These are phyloP conservation scores for Xerocomus cyaneibrunnescens DNA, from an alignment of 1,284 basidiomycete genomes.

Conservation along the genomic window DNA sequence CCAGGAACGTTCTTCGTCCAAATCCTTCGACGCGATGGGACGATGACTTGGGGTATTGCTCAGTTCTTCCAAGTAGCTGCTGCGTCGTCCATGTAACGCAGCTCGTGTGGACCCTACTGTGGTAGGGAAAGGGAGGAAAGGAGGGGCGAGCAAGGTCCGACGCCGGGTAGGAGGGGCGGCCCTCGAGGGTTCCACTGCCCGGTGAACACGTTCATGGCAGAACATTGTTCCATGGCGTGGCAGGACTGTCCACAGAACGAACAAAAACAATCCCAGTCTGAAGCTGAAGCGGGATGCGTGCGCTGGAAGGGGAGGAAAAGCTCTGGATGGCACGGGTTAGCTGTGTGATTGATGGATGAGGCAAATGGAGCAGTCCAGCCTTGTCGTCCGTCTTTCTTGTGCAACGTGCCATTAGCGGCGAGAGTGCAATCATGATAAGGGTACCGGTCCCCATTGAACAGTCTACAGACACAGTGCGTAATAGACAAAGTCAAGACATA, in stretches of 20 bases:
- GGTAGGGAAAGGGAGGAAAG: no score
- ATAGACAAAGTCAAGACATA: slow-evolving; percentile 16
- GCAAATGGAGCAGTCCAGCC: no score
- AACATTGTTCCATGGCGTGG: slow-evolving; percentile 4
- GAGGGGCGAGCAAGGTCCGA: no score
- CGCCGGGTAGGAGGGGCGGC: no score
- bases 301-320: neutral
- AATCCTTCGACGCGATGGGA: no score
- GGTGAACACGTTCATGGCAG: neutral
- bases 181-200: no score
- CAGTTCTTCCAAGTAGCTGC: no score
- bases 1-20: no score
- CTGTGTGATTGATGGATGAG: neutral
- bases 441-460: slow-evolving; percentile 26
- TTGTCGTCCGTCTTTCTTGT: neutral
- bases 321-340: neutral
- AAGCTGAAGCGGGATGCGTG: neutral
- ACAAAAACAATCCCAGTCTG: slow-evolving; percentile 3
- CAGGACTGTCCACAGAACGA: slow-evolving; percentile 7
- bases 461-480: slow-evolving; percentile 19
- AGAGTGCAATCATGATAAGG: slow-evolving; percentile 12
- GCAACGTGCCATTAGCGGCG: neutral
- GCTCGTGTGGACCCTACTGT: no score
- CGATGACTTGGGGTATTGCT: no score
- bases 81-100: no score